Conservation (phyloP, 1,284 basidiomycete genomes). For the Mycena citricolor region DNA sequence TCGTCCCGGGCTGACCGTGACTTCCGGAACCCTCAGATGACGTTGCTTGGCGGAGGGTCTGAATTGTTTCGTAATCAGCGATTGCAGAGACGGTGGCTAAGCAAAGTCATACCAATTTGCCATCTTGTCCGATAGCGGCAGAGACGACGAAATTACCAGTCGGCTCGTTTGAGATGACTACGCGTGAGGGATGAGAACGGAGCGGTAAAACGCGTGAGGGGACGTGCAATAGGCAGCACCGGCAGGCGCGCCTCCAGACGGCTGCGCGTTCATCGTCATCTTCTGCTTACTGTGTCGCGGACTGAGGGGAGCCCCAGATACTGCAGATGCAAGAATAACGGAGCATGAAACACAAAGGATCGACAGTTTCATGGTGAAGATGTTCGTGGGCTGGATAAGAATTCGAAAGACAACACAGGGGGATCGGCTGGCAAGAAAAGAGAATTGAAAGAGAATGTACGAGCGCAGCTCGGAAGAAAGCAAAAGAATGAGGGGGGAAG, state of each 20-base stretch:
- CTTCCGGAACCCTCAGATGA: conserved; percentile 40
- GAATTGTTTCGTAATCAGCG: background rate
- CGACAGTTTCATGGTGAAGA: conserved; percentile 24
- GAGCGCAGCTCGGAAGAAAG: conserved; percentile 17
- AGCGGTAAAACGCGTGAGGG: background rate
- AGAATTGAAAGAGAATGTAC: conserved; percentile 18
- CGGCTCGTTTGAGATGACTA: conserved; percentile 38
- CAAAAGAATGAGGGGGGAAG: conserved; percentile 17
- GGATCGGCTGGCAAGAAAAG: conserved; percentile 21
- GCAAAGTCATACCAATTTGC: conserved; percentile 29
- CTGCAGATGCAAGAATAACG: conserved; percentile 24
- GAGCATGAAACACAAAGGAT: conserved; percentile 23
- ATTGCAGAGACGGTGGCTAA: background rate
- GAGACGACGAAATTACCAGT: conserved; percentile 34
- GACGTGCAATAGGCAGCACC: conserved; percentile 29
- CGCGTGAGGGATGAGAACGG: background rate
- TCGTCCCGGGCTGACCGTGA: conserved; percentile 37
- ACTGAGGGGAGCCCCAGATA: conserved; percentile 24
- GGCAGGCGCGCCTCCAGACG: conserved; percentile 12
- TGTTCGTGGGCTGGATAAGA: too few species aligned
- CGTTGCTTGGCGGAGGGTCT: conserved; percentile 36
- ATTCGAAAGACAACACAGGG: conserved; percentile 13
- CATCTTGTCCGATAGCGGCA: conserved; percentile 30
- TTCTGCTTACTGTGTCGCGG: conserved; percentile 14
- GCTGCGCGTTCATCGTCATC: conserved; percentile 14